A percentile compares a stretch with the other conserved stretches of the same genome.
These are phyloP conservation scores for Deakozyma indianensis DNA, from an alignment of 805 yeast species.

Conservation along the genomic window DNA sequence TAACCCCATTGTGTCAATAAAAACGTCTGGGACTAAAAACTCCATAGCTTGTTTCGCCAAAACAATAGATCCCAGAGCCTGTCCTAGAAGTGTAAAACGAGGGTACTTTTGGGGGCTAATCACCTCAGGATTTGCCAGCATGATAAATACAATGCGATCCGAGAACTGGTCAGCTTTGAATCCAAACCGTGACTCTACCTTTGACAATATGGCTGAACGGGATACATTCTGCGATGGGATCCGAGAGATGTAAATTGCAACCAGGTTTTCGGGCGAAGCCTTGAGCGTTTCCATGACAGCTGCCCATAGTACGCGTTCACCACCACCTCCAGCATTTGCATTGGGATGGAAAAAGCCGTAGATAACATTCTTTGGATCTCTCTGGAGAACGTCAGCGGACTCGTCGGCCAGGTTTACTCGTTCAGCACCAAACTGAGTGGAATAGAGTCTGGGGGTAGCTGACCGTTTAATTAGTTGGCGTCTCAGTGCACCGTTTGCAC, in stretches of 20 bases:
- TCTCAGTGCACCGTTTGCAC: constrained; percentile 21
- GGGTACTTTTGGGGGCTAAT: constrained; percentile 69
- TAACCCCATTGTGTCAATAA: constrained; percentile 88
- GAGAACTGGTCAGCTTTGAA: constrained; percentile 22
- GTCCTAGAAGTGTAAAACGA: constrained; percentile 69
- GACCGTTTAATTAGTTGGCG: constrained; percentile 24
- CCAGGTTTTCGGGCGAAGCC: constrained; percentile 35
- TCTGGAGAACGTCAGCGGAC: constrained; percentile 8
- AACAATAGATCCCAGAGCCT: constrained; percentile 64
- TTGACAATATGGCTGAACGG: constrained; percentile 32
- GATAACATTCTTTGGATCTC: constrained; percentile 18
- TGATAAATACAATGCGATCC: constrained; percentile 45
- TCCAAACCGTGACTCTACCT: constrained; percentile 33
- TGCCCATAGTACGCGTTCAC: constrained; percentile 93
- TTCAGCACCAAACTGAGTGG: constrained; percentile 7
- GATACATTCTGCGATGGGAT: constrained; percentile 24
- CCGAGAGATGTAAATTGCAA: constrained; percentile 63
- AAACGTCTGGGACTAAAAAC: constrained; percentile 66
- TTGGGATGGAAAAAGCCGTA: constrained; percentile 92
- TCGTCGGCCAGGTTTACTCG: constrained; percentile 30
- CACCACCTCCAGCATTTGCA: constrained; percentile 96
- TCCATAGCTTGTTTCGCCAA: constrained; percentile 58
- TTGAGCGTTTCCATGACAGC: constrained; percentile 62
- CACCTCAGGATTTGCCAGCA: constrained; percentile 37
- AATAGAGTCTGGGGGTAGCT: constrained; percentile 18